Base-by-base conservation (phyloP, 768 basidiomycete species). In the Candolleomyces aberdarensis region DNA sequence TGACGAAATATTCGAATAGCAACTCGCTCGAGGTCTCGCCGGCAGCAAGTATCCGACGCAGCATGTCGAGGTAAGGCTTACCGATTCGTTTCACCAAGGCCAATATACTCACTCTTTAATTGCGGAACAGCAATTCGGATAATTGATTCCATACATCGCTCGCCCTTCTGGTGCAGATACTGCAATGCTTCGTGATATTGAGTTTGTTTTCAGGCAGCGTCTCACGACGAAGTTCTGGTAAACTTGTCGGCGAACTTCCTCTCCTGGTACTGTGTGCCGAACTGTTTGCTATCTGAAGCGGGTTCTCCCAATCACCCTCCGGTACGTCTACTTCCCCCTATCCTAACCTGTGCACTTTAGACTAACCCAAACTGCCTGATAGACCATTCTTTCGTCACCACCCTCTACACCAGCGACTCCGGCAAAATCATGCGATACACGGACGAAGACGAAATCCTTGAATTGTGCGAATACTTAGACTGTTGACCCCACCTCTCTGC, bases 401-500 rank as follows among this genome's bases (percentile, higher is more conserved):
- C 89, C 54, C 74, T 94, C 60, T 94, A 85, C 72, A 91, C 90
- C 9, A 88, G 87, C 47, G 89, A 91, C 60, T 75, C 78, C n/a
- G 88, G 90, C 66, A 84, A 79, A 66, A 78, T 87, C 49, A 87
- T 91, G 88, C 80, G 92, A 63, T 94, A 94, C 67, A 91, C 86
- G 1, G 92, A 94, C 69, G 92, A 94, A 76, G 90, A 89, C 29
- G 89, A 90, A 67, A 86, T 83, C 3, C 75, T 70, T 61, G 89
- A 92, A 69, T 74, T 92, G 51, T 92, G 90, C 77, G 88, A 89
- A 74, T 94, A n/a, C n/a, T n/a, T n/a, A 92, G 92, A 93, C 89
- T 13, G 92, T 94, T 39, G 88, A 94, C 72, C 80, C 94, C 55
- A 84, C 81, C 87, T 26, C 74, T 94, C 92, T 43, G 85, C 85